A percentile compares a stretch with the other conserved stretches of the same genome.
phyloP scores from a whole-genome alignment of 805 yeast genomes.

The Sungouiozyma intestinalis region DNA sequence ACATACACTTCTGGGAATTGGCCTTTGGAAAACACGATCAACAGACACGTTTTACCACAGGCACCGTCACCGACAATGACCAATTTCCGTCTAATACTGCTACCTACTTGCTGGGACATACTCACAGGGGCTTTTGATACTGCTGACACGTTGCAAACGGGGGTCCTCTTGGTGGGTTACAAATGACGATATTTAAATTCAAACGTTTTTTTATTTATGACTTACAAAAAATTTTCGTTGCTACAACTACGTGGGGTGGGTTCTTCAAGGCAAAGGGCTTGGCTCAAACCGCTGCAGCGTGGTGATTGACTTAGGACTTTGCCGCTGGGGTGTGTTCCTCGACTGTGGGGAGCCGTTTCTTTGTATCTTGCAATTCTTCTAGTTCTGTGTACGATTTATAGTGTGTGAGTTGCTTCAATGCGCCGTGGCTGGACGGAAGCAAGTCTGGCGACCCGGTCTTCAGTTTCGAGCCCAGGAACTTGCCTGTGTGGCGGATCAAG shows the following conservation, averaged over 20 bases:
- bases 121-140: neutral
- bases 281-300: too few species aligned
- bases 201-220: neutral
- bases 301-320: too few species aligned
- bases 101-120: conserved; percentile 27
- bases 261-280: neutral
- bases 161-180: too few species aligned
- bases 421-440: conserved; percentile 1
- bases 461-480: conserved; percentile 68
- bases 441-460: conserved; percentile 9
- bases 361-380: conserved; percentile 4
- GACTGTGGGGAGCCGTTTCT: neutral
- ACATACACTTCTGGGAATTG: conserved; percentile 89
- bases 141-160: too few species aligned
- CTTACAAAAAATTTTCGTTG: neutral
- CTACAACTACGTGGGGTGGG: neutral
- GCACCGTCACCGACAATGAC: conserved; percentile 97
- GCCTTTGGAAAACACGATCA: conserved; percentile 77
- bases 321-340: neutral
- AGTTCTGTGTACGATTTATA: conserved; percentile 10
- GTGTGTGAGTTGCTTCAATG: conserved; percentile 7
- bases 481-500: conserved; percentile 58
- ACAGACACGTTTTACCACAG: conserved; percentile 88
- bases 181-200: neutral
- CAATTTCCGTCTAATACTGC: conserved; percentile 54